Base-by-base conservation (phyloP, 2,329 filamentous ascomycete genomes). In the Dactylonectria estremocensis region DNA sequence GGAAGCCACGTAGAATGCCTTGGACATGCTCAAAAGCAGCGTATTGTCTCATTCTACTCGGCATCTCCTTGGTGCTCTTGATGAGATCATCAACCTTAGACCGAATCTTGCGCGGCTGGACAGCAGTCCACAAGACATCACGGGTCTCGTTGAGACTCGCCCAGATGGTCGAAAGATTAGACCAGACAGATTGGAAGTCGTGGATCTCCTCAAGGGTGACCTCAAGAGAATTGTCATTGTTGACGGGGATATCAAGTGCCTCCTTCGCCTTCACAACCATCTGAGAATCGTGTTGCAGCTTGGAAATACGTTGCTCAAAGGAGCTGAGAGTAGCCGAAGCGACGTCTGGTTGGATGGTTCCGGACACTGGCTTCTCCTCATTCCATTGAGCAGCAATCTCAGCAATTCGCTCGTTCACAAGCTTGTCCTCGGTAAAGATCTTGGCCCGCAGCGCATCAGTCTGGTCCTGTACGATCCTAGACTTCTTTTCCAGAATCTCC, bases 11-110 rank as follows among this genome's bases (percentile, higher is more conserved):
- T 46, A 99, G 89, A 33, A 97, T 93, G 70, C 90, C 94, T 79
- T 99, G 97, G 45, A 99, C 95, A 77, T 99, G 95, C 81, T 99
- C 97, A 79, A 99, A 99, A n/a, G 97, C 97, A 74, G 97, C 95
- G 80, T 99, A 99, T 78, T 99, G 97, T 68, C 97, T 92, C 95
- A 99, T 98, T 67, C 96, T 92, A 81, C 95, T 97, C 0, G 97
- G 96, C 96, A 99, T 98, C 70, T 98, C 95, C 83, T 97, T 98
- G 40, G 95, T 98, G 89, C 97, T 97, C 85, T 97, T 97, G 80
- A 98, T 94, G 60, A 98, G 88, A 54, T 92, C 92, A 77, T 99
- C 95, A 57, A 99, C 91, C 69, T 94, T 93, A 74, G 93, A 90
- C 43, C 96, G 91, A 66, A 99, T 90, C 83, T 98, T 99, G 70